Conservation (phyloP, 176 grass and related monocot genomes). For the Eragrostis nindensis region DNA sequence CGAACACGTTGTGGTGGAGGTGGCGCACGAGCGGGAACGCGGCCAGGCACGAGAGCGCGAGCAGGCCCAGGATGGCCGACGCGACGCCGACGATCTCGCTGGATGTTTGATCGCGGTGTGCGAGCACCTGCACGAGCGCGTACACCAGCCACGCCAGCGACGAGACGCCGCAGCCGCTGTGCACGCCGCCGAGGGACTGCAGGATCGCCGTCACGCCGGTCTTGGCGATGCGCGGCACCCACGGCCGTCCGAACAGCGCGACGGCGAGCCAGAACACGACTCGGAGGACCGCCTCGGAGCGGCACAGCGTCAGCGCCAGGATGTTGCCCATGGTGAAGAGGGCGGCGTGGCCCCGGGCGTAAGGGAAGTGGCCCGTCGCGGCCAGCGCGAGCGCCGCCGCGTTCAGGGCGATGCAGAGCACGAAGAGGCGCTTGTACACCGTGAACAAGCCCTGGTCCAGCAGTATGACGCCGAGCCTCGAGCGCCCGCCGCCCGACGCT, state of each 20-base stretch:
- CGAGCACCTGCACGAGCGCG: slow-evolving; percentile 44
- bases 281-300: slow-evolving; percentile 64
- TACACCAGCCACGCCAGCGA: slow-evolving; percentile 68
- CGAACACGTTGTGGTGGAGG: slow-evolving; percentile 87
- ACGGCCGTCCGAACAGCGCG: slow-evolving; percentile 42
- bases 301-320: slow-evolving; percentile 73
- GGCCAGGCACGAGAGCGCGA: slow-evolving; percentile 55
- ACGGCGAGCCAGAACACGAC: slow-evolving; percentile 68
- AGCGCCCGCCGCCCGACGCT: neutral
- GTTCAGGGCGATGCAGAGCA: slow-evolving; percentile 49
- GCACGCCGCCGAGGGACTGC: slow-evolving; percentile 71
- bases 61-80: slow-evolving; percentile 54
- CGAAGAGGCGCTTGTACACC: slow-evolving; percentile 78
- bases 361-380: slow-evolving; percentile 45
- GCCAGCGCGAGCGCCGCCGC: slow-evolving; percentile 41
- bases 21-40: slow-evolving; percentile 81
- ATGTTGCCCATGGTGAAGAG: slow-evolving; percentile 73
- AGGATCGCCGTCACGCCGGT: slow-evolving; percentile 57
- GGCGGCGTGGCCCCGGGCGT: slow-evolving; percentile 51
- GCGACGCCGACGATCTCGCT: slow-evolving; percentile 49
- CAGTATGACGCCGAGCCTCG: slow-evolving; percentile 61
- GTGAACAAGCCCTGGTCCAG: slow-evolving; percentile 80
- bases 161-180: slow-evolving; percentile 74
- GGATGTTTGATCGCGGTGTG: slow-evolving; percentile 24
- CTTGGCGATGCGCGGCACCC: slow-evolving; percentile 56